Evolutionary conservation across 768 basidiomycete genomes (phyloP).

Genomic region (Lactarius evosmus): DNA sequence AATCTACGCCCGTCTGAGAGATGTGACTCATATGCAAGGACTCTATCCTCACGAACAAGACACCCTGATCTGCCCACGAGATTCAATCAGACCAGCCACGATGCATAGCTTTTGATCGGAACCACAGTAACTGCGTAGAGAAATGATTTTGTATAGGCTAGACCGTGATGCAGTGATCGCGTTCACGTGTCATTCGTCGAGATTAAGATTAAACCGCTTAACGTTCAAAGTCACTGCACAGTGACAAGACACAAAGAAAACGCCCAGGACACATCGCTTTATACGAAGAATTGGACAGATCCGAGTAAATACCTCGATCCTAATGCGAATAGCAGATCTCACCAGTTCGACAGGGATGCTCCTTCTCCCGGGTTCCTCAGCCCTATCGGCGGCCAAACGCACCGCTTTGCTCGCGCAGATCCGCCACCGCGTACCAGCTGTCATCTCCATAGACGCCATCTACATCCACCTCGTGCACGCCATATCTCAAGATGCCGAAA

Average conservation of each 20-base stretch:
- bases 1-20: constrained; percentile 74
- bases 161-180: too few species aligned
- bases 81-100: too few species aligned
- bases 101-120: too few species aligned
- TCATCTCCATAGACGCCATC: constrained; percentile 74
- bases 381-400: constrained; percentile 68
- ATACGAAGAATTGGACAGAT: neutral
- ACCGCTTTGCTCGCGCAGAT: constrained; percentile 60
- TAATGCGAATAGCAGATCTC: neutral
- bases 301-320: neutral
- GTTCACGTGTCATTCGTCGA: neutral
- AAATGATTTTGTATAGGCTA: too few species aligned
- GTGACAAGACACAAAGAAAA: too few species aligned
- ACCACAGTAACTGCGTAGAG: too few species aligned
- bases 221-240: too few species aligned
- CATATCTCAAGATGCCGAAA: constrained; percentile 43
- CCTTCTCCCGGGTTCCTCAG: constrained; percentile 72
- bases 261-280: neutral
- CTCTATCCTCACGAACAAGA: constrained; percentile 64
- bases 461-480: constrained; percentile 85
- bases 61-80: constrained; percentile 49
- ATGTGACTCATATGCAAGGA: constrained; percentile 57
- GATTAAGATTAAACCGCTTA: neutral
- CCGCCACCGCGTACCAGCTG: constrained; percentile 46
- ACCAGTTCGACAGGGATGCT: constrained; percentile 52